A percentile compares a stretch with the other conserved stretches of the same genome.
phyloP scores from a whole-genome alignment of 2,329 filamentous ascomycete genomes.

The Colletotrichum horii region DNA sequence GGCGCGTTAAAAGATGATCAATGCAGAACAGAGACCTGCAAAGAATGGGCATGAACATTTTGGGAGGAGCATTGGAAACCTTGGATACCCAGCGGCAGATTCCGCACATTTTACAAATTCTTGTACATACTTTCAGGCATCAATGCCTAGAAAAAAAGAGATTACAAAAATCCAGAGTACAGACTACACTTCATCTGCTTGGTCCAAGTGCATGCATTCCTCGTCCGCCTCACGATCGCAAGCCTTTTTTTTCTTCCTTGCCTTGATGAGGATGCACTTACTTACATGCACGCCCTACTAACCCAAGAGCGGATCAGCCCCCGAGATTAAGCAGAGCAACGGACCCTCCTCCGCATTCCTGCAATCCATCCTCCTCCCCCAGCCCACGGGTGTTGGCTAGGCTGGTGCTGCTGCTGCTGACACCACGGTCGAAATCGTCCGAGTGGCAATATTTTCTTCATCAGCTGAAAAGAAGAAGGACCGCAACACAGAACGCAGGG shows the following conservation, averaged over 20 bases:
- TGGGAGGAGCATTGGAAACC: neutral
- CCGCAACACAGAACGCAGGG: neutral
- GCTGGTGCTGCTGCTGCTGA: neutral
- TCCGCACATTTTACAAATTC: neutral
- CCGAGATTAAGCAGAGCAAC: neutral
- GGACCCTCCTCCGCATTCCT: neutral
- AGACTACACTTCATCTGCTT: neutral
- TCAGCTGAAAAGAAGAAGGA: neutral
- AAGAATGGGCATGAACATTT: neutral
- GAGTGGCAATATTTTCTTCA: neutral
- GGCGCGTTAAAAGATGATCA: neutral
- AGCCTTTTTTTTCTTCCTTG: too few species aligned
- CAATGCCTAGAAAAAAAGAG: neutral
- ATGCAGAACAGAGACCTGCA: neutral
- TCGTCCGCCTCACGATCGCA: neutral
- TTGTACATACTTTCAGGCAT: neutral
- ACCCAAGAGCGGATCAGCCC: neutral
- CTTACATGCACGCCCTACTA: neutral
- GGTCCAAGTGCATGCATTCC: neutral
- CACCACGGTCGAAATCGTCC: conserved; percentile 3
- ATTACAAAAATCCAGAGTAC: neutral
- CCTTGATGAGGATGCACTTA: too few species aligned
- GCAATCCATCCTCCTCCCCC: neutral
- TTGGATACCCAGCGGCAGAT: neutral
- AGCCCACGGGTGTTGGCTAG: neutral